Base-by-base conservation (phyloP, 2,329 filamentous ascomycete species). In the Lecanosticta acicola region DNA sequence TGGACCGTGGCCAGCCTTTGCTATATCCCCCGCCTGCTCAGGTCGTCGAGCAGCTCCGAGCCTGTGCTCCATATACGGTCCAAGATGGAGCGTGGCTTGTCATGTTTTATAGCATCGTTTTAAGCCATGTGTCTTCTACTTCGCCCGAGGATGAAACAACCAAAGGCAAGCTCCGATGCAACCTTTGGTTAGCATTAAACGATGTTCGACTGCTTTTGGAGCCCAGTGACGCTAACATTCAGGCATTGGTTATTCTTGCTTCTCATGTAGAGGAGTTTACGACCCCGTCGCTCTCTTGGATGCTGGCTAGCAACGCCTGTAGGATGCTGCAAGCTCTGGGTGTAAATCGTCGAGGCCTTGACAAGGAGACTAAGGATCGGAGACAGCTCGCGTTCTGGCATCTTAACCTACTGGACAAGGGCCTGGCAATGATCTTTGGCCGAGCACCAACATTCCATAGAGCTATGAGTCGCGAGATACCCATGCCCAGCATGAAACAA, bases 171-270 rank as follows among this genome's bases (percentile, higher is more conserved):
- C 44, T 59, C 7, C 34, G 46, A 21, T 43, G 48, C 43, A 59
- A 59, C 20, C 48, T 59, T 19, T 56, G 56, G 54, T 46, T 59
- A 9, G 54, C 57, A n/a, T 41, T 59, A 36, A 56, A 59, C 42
- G 54, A 59, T 39, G 50, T 50, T 3, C 45, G 53, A 33, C 36
- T 59, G 1, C 45, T 57, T 3, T 41, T 59, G 3, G 53, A 59
- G 18, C 53, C 57, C 11, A 57, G 49, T 29, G 49, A 53, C 14
- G 21, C 40, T 3, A 56, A 56, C 18, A 51, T 59, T 29, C 57
- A 59, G 33, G 57, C 57, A 4, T 33, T 59, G 29, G 34, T 50
- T 3, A 11, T 59, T 3, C 39, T 59, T 3, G 54, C 55, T 7
- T 48, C 40, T 19, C 51, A 56, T 29, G 48, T 56, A 4, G 46